Evolutionary conservation across 805 yeast species (phyloP), one percentile per base, ranked within the genome.

Genomic region (Saccharomycopsis sp.): DNA sequence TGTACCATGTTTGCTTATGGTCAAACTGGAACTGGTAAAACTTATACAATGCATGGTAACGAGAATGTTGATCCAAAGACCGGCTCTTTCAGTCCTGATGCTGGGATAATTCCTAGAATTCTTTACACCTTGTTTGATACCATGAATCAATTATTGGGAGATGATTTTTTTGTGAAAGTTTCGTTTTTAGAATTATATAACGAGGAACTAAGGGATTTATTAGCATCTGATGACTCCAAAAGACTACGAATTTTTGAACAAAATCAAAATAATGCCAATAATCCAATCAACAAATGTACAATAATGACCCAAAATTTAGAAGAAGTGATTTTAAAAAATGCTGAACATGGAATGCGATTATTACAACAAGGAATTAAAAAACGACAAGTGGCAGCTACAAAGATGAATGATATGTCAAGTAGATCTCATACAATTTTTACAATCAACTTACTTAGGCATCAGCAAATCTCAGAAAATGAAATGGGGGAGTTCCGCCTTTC

Each of bases 21-120:
- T 4, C 94, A 85, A 69, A 86, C 95, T 0, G 92, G 95, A 1
- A 82, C 94, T 0, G 95, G 95, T 20, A 86, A 85, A 52, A 85
- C 95, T 0, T 76, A 76, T 54, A 67, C 83, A 10, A 76, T 76
- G 92, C 74, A 79, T 5, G 92, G 94, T 5, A 80, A 80, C 50
- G 62, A 57, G 37, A 54, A 53, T 21, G 36, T 49, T 58, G 57
- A 18, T 53, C 4, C 44, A 37, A 53, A 50, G 28, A 51, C 51
- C 26, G 48, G 56, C 1, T 44, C 57, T 38, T 46, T 69, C 26
- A 60, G 64, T 36, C 67, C 66, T 15, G 59, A 68, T 20, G 81
- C 85, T 0, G 87, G 85, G 15, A 69, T 77, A 17, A 73, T 77
- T 17, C 84, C 85, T 6, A 62, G 85, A 36, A 70, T 72, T 0